phyloP scores from a whole-genome alignment of 352 stramenopile species.

The Phytophthora fragariae region DNA sequence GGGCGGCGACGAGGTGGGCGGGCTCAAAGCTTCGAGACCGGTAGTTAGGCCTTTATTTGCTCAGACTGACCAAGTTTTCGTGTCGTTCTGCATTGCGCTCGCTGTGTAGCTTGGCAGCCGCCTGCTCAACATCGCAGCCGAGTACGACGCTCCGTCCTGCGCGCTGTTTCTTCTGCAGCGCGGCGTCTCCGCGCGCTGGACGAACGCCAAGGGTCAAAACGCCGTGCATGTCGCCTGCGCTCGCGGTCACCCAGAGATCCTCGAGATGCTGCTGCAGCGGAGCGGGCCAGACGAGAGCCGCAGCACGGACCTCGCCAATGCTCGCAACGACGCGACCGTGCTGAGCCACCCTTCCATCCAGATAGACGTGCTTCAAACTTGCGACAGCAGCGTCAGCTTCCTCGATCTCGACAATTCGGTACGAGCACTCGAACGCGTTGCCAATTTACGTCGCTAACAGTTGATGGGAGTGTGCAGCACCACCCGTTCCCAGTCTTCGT shows the following conservation, averaged over 20 bases:
- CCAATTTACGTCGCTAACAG: neutral
- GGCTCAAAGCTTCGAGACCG: too few species aligned
- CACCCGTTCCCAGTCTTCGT: conserved; percentile 20
- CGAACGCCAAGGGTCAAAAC: conserved; percentile 16
- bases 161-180: conserved; percentile 23
- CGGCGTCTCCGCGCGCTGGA: conserved; percentile 18
- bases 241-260: conserved; percentile 17
- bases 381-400: conserved; percentile 26
- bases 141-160: conserved; percentile 28
- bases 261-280: conserved; percentile 22
- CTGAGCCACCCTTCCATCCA: conserved; percentile 21
- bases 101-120: conserved; percentile 20
- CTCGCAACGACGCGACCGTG: neutral
- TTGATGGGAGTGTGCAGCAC: neutral
- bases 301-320: neutral
- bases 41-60: neutral
- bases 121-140: conserved; percentile 23
- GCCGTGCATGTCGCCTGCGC: conserved; percentile 26
- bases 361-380: conserved; percentile 31
- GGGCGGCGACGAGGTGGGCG: conserved; percentile 18
- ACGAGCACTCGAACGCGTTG: neutral
- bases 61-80: neutral
- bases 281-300: neutral
- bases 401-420: conserved; percentile 14
- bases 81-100: neutral